phyloP scores from a whole-genome alignment of 139 green algal genomes.

The Volvox reticuliferus region DNA sequence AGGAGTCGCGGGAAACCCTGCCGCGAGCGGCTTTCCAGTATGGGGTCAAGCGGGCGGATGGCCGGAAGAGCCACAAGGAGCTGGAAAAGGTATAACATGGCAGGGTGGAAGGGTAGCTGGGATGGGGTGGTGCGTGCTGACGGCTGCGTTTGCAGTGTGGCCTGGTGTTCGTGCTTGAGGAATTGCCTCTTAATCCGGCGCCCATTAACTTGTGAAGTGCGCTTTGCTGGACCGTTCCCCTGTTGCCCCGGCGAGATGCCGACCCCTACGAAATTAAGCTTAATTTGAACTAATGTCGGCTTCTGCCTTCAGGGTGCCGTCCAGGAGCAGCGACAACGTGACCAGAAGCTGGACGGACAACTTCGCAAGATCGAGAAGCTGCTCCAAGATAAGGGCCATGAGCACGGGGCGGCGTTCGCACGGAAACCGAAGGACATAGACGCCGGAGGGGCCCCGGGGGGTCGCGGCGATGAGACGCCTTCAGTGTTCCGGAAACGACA shows the following conservation, averaged over 20 bases:
- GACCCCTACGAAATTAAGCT: too few relatives aligned
- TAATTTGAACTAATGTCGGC: too few relatives aligned
- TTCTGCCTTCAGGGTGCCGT: conserved; percentile 14
- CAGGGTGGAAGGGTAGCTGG: neutral
- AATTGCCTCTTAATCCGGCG: too few relatives aligned
- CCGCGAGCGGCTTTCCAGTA: conserved; percentile 87
- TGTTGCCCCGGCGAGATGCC: too few relatives aligned
- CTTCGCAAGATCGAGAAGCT: conserved; percentile 80
- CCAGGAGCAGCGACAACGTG: conserved; percentile 30
- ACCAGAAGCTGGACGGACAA: conserved; percentile 81
- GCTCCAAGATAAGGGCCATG: conserved; percentile 76
- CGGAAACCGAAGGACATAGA: conserved; percentile 39
- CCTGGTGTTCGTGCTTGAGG: too few relatives aligned
- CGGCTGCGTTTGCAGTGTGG: too few relatives aligned
- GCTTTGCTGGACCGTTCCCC: too few relatives aligned
- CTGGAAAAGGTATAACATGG: conserved; percentile 43
- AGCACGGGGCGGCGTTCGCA: conserved; percentile 66
- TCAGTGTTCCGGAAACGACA: conserved; percentile 16
- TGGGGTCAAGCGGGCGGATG: conserved; percentile 80
- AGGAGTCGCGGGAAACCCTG: conserved; percentile 70
- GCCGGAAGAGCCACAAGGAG: conserved; percentile 68
- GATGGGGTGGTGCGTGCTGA: too few relatives aligned
- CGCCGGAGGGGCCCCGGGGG: neutral
- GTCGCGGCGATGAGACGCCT: conserved; percentile 18
- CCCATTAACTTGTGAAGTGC: too few relatives aligned